A percentile compares a stretch with the other conserved stretches of the same genome.
phyloP scores from a whole-genome alignment of 1,139 yeast genomes.

The Blastobotrys indianensis region DNA sequence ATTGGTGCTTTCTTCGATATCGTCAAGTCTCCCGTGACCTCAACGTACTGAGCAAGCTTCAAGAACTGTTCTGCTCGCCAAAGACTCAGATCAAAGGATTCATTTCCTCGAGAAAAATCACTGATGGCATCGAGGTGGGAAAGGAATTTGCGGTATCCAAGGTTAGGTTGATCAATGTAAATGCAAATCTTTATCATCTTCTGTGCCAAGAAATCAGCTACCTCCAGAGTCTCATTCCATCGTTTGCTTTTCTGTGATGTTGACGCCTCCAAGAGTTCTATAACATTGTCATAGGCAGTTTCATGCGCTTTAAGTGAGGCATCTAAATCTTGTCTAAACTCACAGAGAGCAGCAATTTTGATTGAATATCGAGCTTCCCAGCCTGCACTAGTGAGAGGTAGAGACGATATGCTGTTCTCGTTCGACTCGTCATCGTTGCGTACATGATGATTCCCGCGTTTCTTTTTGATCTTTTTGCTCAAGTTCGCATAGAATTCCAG shows the following conservation, averaged over 20 bases:
- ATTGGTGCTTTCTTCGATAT: conserved; percentile 37
- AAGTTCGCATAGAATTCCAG: conserved; percentile 40
- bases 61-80: conserved; percentile 41
- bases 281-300: conserved; percentile 43
- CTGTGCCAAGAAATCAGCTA: conserved; percentile 56
- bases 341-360: conserved; percentile 45
- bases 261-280: conserved; percentile 36
- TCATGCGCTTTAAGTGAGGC: conserved; percentile 44
- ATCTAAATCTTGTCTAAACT: conserved; percentile 43
- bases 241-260: conserved; percentile 21
- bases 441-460: conserved; percentile 18
- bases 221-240: conserved; percentile 43
- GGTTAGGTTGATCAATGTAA: conserved; percentile 53
- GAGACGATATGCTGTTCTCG: conserved; percentile 8
- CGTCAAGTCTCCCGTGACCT: conserved; percentile 40
- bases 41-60: conserved; percentile 55
- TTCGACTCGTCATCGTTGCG: not conserved
- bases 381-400: conserved; percentile 31
- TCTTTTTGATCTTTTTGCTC: conserved; percentile 37
- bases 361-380: conserved; percentile 48
- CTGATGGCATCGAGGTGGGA: conserved; percentile 50
- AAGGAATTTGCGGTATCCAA: conserved; percentile 58
- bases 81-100: conserved; percentile 24
- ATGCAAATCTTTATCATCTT: conserved; percentile 59
- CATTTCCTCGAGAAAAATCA: conserved; percentile 26